These are phyloP conservation scores for Hymenoscyphus infarciens DNA, from an alignment of 2,329 filamentous ascomycete genomes.

Conservation along the genomic window DNA sequence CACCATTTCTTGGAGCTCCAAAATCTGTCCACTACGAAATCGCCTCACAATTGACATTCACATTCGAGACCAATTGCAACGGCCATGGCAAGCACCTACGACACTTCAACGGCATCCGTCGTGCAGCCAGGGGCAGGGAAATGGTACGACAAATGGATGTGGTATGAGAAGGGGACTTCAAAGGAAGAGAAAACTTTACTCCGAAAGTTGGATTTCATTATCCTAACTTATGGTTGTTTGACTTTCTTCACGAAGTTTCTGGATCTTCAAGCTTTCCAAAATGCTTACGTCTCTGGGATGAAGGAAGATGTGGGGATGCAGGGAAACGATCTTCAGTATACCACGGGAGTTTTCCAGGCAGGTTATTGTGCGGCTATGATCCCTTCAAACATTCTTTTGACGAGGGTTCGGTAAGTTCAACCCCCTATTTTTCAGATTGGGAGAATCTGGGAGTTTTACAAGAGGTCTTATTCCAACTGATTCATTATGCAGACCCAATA, in stretches of 20 bases:
- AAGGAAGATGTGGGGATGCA: slow-evolving; percentile 39
- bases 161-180: slow-evolving; percentile 4
- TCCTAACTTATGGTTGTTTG: slow-evolving; percentile 41
- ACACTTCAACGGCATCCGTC: not conserved
- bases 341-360: slow-evolving; percentile 10
- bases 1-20: not conserved
- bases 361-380: slow-evolving; percentile 9
- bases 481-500: slow-evolving; percentile 3
- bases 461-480: not conserved
- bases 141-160: slow-evolving; percentile 13
- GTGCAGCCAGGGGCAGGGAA: not conserved
- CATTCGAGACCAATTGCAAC: not conserved
- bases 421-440: too few species aligned
- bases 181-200: slow-evolving; percentile 32
- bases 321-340: slow-evolving; percentile 39
- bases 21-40: not conserved
- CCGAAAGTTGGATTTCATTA: slow-evolving; percentile 42
- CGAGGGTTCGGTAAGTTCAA: slow-evolving; percentile 10
- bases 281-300: slow-evolving; percentile 40
- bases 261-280: slow-evolving; percentile 19
- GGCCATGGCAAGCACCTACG: not conserved
- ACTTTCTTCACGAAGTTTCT: slow-evolving; percentile 34
- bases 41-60: too few species aligned
- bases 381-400: slow-evolving; percentile 16
- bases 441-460: not conserved